phyloP scores from a whole-genome alignment of 2,329 filamentous ascomycete genomes.

The Fusarium veterinarium region DNA sequence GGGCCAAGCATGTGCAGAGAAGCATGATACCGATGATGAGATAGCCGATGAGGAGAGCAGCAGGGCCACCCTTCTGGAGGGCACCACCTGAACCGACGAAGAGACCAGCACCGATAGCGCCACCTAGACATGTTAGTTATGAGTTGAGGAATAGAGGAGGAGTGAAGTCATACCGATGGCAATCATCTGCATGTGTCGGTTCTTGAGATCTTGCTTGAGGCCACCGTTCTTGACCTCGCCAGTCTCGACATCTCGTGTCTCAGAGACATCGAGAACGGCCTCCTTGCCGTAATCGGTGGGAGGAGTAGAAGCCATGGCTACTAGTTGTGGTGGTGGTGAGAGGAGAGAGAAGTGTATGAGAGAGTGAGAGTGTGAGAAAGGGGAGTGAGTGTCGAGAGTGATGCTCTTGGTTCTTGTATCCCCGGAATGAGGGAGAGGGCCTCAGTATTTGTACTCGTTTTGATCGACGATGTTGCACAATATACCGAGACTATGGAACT shows the following conservation, averaged over 20 bases:
- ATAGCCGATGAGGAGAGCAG: slow-evolving; percentile 83
- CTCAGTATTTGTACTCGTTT: slow-evolving; percentile 36
- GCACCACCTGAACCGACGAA: slow-evolving; percentile 86
- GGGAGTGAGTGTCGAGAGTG: slow-evolving; percentile 24
- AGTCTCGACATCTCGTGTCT: slow-evolving; percentile 33
- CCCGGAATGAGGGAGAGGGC: slow-evolving; percentile 3
- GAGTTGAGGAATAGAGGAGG: not conserved
- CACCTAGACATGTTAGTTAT: slow-evolving; percentile 29
- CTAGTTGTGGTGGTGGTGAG: slow-evolving; percentile 1
- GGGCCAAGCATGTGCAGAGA: slow-evolving; percentile 78
- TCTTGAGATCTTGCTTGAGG: slow-evolving; percentile 74
- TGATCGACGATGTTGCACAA: slow-evolving; percentile 5
- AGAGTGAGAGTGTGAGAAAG: not conserved
- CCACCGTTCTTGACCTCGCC: slow-evolving; percentile 36
- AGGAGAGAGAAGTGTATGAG: slow-evolving; percentile 5
- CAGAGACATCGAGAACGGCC: slow-evolving; percentile 31
- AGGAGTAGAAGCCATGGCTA: slow-evolving; percentile 32
- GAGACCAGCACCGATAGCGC: slow-evolving; percentile 75
- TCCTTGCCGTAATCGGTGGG: slow-evolving; percentile 37
- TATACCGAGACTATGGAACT: slow-evolving; percentile 10
- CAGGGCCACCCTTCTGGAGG: slow-evolving; percentile 78
- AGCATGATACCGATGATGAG: slow-evolving; percentile 42
- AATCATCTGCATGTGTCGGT: slow-evolving; percentile 95
- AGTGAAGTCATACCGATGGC: slow-evolving; percentile 69
- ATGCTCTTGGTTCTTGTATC: slow-evolving; percentile 35